Evolutionary conservation across 176 grass and related monocot genomes (phyloP), one percentile per base, ranked within the genome.

Genomic region (Coix lacrymajobi): DNA sequence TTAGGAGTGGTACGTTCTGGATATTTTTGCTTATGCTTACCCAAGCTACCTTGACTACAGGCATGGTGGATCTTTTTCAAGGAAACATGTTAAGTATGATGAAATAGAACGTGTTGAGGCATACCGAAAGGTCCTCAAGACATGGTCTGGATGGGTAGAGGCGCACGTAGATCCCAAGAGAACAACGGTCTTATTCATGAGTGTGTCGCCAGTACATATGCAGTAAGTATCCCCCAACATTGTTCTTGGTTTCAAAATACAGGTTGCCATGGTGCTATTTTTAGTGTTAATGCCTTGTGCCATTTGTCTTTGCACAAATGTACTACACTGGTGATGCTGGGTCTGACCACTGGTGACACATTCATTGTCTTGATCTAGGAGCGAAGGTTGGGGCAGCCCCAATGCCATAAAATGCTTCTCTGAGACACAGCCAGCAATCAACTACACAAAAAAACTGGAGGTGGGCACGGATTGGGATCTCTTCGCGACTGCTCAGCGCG

Each of bases 381-480:
- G 81, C 45, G 68, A 81, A 37, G 91, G 89, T 19, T 99, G 97
- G 97, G 93, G 89, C 75, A 89, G 82, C 30, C 91, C 93, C 52
- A 83, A 87, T 4, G 91, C 86, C 38, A 90, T 99, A 84, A 93
- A 95, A 88, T 99, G 97, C 68, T 92, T 92, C 65, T 89, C 94
- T 4, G 97, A 98, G 77, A 95, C 89, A 32, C 76, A 85, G 63
- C 96, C 96, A 33, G 91, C 76, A 37, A 73, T 80, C 43, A 95
- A 95, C 81, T 86, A 85, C 52, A 86, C 82, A 0, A 75, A 86
- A 34, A 57, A 76, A 11, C 58, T 95, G 74, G 89, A 98, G 5
- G 28, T 98, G 24, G 96, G 96, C 70, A 98, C 96, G 4, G 96
- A 98, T 31, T 98, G 92, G 92, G 86, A 90, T 70, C 74, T 98